Base-by-base conservation (phyloP, 1,284 basidiomycete genomes). In the Schizopora paradoxa region DNA sequence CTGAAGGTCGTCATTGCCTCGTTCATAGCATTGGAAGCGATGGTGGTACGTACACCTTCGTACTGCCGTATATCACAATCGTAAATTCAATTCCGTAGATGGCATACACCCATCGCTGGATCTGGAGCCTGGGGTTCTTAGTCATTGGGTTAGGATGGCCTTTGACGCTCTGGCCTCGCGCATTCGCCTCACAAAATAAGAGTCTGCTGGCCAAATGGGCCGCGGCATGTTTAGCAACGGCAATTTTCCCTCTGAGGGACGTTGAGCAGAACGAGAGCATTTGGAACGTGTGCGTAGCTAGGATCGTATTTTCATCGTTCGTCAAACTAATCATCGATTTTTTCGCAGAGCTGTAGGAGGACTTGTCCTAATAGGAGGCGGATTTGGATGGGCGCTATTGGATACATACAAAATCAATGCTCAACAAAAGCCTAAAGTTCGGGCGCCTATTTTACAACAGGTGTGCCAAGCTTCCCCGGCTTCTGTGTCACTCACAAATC, bases 191-290 rank as follows among this genome's bases (percentile, higher is more conserved):
- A 16, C 55, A 59, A 34, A 58, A 71, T 47, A 47, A 59, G 42
- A 50, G 42, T 1, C 58, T 72, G 19, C 49, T 65, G 2, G 36
- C 63, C 1, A 54, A 62, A 0, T 91, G 86, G 88, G 59, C 62
- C 0, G 22, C 61, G 2, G 66, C 68, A 2, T 91, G 83, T 61
- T 51, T 78, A 3, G 55, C 67, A 7, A 79, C 74, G 0, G 78
- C 73, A 0, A 54, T 86, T 1, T 93, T 93, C 54, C 88, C 87
- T 0, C 58, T 88, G 21, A 66, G 88, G 22, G 68, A 76, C 13
- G 82, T 91, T 2, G 81, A 92, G 52, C 89, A 90, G 59, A 67
- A 71, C 13, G 90, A 93, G 62, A 82, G 69, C 52, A 46, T 85
- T 28, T 25, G 58, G 0, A 57, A 69, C 6, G 79, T 90, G 86